Percentiles rank a stretch among this genome's conserved stretches.
Evolutionary conservation across 768 basidiomycete genomes (phyloP).

Genomic region (Pisolithus microcarpus): DNA sequence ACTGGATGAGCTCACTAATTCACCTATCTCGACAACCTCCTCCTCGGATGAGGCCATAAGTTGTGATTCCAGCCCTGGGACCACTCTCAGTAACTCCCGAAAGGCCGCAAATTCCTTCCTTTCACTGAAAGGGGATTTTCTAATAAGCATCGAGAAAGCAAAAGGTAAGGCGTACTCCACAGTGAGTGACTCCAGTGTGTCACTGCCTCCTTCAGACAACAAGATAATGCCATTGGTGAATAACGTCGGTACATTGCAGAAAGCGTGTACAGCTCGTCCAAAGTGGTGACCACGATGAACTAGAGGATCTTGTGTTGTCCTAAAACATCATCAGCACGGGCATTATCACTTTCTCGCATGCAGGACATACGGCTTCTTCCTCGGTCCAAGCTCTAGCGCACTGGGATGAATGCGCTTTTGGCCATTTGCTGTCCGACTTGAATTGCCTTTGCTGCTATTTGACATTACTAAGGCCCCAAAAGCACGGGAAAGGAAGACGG

Average conservation of each 20-base stretch:
- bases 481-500: no score
- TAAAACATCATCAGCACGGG: not conserved
- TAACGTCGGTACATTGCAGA: conserved; percentile 16
- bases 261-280: conserved; percentile 11
- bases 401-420: no score
- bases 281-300: conserved; percentile 19
- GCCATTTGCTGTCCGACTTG: no score
- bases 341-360: no score
- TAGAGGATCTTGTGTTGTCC: conserved; percentile 9
- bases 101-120: conserved; percentile 3
- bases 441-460: no score
- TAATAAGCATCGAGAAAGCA: no score
- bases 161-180: no score
- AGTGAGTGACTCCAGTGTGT: no score
- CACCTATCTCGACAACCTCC: conserved; percentile 9
- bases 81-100: conserved; percentile 5
- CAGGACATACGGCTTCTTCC: no score
- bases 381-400: no score
- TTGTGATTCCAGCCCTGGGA: conserved; percentile 11
- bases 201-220: no score
- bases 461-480: no score
- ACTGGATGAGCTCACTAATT: conserved; percentile 8
- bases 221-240: conserved; percentile 6
- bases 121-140: not conserved
- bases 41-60: conserved; percentile 9